These are phyloP conservation scores for Leishmania mexicana DNA, from an alignment of 208 protist species.

Conservation along the genomic window DNA sequence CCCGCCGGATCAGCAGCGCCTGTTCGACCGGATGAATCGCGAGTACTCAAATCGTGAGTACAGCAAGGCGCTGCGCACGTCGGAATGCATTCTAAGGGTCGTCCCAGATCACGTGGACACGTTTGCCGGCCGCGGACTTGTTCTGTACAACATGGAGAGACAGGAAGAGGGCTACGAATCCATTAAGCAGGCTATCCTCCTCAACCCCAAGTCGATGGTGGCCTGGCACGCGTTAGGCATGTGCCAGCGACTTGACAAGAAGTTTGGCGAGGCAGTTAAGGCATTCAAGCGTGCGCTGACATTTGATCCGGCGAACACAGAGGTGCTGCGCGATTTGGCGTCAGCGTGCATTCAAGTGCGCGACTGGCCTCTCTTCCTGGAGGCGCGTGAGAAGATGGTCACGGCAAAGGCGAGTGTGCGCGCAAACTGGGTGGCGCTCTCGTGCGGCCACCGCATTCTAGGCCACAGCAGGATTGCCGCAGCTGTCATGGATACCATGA, in stretches of 20 bases:
- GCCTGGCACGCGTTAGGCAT: constrained; percentile 96
- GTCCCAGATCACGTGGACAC: constrained; percentile 81
- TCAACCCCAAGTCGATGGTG: constrained; percentile 71
- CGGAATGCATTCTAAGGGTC: constrained; percentile 69
- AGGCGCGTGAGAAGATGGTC: constrained; percentile 89
- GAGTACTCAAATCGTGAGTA: constrained; percentile 85
- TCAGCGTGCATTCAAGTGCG: constrained; percentile 91
- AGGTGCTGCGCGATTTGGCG: constrained; percentile 92
- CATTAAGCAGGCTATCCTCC: constrained; percentile 61
- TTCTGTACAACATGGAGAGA: constrained; percentile 68
- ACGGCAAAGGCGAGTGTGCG: constrained; percentile 81
- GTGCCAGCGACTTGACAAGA: constrained; percentile 89
- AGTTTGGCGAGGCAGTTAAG: constrained; percentile 92
- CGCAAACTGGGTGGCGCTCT: constrained; percentile 89
- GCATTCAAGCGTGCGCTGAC: constrained; percentile 89
- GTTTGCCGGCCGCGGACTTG: constrained; percentile 80
- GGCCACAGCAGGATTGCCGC: constrained; percentile 72
- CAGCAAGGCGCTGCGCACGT: constrained; percentile 75
- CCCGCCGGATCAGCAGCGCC: constrained; percentile 58
- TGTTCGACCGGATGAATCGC: constrained; percentile 78
- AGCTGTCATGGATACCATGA: constrained; percentile 81
- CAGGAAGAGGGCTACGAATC: constrained; percentile 72
- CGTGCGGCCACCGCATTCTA: constrained; percentile 80
- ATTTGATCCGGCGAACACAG: constrained; percentile 76
- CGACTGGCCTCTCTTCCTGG: constrained; percentile 91